phyloP scores from a whole-genome alignment of 805 yeast genomes.

The Kodamaea jinghongensis region DNA sequence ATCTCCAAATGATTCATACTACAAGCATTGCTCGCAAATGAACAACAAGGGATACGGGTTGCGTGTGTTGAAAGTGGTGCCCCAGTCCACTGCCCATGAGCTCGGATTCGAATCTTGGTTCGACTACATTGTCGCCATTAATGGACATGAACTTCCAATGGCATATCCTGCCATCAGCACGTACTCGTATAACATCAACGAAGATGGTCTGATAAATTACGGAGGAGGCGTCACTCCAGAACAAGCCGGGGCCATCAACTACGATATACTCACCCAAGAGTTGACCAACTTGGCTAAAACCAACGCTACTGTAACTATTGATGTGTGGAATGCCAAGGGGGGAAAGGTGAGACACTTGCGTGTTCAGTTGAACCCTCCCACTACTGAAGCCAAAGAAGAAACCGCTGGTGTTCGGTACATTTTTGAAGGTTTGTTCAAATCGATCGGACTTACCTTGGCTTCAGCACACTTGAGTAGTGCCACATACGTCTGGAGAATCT shows the following conservation, averaged over 20 bases:
- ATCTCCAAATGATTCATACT: conserved; percentile 32
- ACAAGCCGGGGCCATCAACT: conserved; percentile 40
- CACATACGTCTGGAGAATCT: conserved; percentile 83
- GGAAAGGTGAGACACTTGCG: conserved; percentile 44
- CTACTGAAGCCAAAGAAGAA: conserved; percentile 6
- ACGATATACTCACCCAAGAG: conserved; percentile 42
- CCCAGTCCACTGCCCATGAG: conserved; percentile 34
- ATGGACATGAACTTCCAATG: conserved; percentile 62
- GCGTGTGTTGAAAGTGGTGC: conserved; percentile 36
- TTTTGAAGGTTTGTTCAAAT: conserved; percentile 37
- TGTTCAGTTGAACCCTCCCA: conserved; percentile 20
- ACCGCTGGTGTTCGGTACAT: conserved; percentile 12
- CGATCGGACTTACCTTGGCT: conserved; percentile 68
- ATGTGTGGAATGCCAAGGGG: conserved; percentile 88
- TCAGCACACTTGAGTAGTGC: conserved; percentile 74
- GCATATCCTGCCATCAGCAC: conserved; percentile 26
- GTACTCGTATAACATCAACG: conserved; percentile 32
- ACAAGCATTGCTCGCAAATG: conserved; percentile 26
- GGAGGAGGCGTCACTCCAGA: conserved; percentile 32
- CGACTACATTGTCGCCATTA: conserved; percentile 79
- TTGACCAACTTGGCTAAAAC: conserved; percentile 30
- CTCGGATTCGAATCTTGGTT: conserved; percentile 73
- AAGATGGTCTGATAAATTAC: conserved; percentile 40
- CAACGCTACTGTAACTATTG: conserved; percentile 47
- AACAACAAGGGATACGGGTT: conserved; percentile 43